phyloP scores from a whole-genome alignment of 164 flowering plant genomes.

The Annona cherimola region DNA sequence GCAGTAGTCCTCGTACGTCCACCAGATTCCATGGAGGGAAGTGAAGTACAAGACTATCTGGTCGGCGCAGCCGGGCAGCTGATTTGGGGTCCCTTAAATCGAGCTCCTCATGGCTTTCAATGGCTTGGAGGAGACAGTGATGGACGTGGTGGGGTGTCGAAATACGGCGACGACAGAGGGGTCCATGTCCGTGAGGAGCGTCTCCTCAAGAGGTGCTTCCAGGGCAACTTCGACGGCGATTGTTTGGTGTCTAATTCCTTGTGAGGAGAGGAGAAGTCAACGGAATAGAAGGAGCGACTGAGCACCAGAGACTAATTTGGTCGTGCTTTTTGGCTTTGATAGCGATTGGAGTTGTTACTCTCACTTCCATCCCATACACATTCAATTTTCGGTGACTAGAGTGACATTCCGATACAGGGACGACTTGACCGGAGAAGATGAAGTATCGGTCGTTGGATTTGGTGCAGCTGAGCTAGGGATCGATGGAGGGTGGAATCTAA shows the following conservation, averaged over 20 bases:
- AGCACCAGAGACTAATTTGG: not conserved
- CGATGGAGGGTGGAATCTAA: too few relatives aligned
- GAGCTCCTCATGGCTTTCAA: too few relatives aligned
- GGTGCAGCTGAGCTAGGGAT: slow-evolving; percentile 19
- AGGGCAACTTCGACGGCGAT: slow-evolving; percentile 47
- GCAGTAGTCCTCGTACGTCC: slow-evolving; percentile 82
- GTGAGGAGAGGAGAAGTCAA: not conserved
- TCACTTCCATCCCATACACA: slow-evolving; percentile 88
- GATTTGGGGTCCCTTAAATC: not conserved
- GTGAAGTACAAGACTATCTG: slow-evolving; percentile 72
- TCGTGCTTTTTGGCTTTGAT: slow-evolving; percentile 44
- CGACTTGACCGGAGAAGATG: slow-evolving; percentile 5
- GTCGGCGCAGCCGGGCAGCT: slow-evolving; percentile 34
- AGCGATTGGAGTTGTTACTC: slow-evolving; percentile 71
- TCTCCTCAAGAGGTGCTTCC: slow-evolving; percentile 79
- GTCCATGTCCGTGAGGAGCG: slow-evolving; percentile 60
- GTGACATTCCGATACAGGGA: slow-evolving; percentile 25
- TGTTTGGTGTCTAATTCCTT: not conserved
- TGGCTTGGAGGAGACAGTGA: too few relatives aligned
- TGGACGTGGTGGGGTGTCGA: slow-evolving; percentile 1
- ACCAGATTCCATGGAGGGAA: slow-evolving; percentile 72
- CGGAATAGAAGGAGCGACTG: not conserved
- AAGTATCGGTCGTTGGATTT: slow-evolving; percentile 7
- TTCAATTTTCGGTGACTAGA: slow-evolving; percentile 64
- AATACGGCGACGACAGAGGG: slow-evolving; percentile 55